Conservation (phyloP, 306 rosid genomes). For the Oxytropis ochrocephala region DNA sequence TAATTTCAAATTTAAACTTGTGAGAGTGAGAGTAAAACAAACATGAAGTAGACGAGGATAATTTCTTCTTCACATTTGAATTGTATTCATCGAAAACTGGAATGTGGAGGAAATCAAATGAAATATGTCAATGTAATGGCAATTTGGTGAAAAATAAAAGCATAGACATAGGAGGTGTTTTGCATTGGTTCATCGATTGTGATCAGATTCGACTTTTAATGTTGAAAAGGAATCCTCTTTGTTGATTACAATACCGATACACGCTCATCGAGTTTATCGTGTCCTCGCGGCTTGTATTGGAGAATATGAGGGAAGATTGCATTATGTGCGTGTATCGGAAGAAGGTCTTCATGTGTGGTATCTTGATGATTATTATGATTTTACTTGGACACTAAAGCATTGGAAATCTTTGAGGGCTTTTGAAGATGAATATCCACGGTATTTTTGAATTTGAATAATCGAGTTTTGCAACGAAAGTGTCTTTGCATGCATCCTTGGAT, state of each 20-base stretch:
- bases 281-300: conserved; percentile 51
- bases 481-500: conserved; percentile 38
- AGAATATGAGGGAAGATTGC: conserved; percentile 40
- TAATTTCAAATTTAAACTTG: conserved; percentile 35
- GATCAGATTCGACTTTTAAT: conserved; percentile 39
- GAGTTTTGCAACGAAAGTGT: conserved; percentile 12
- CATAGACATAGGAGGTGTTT: conserved; percentile 29
- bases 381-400: conserved; percentile 35
- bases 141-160: conserved; percentile 34
- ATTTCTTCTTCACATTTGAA: conserved; percentile 29
- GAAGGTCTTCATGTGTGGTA: conserved; percentile 50
- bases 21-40: conserved; percentile 35
- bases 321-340: conserved; percentile 47
- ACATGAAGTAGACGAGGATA: conserved; percentile 13
- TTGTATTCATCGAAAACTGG: conserved; percentile 35
- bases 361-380: conserved; percentile 52
- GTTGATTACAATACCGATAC: conserved; percentile 44
- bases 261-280: conserved; percentile 14
- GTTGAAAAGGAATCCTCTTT: conserved; percentile 40
- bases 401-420: conserved; percentile 32
- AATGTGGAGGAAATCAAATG: conserved; percentile 43
- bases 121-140: conserved; percentile 22
- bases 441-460: conserved; percentile 29
- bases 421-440: conserved; percentile 35
- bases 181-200: conserved; percentile 52